phyloP scores from a whole-genome alignment of 192 early-diverging fungal species.

The Thoreauomyces humboldtii region DNA sequence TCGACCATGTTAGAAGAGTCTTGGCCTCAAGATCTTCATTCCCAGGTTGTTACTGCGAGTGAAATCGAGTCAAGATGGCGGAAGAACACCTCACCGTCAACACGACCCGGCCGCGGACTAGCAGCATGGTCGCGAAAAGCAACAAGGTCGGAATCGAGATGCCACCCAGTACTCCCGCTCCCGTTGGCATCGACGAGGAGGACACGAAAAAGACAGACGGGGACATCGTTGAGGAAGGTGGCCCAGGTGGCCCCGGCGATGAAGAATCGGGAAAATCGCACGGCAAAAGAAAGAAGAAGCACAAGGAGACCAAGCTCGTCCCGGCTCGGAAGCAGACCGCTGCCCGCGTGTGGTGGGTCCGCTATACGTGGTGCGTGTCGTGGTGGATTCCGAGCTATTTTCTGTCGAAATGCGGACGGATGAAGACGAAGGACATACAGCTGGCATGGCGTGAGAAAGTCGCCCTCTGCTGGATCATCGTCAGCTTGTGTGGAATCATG shows the following conservation, averaged over 20 bases:
- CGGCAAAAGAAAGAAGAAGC: conserved; percentile 15
- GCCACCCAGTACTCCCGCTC: neutral
- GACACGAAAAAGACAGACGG: neutral
- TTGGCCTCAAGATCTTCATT: too few relatives aligned
- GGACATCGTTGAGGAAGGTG: neutral
- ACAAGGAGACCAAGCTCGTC: neutral
- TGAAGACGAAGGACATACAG: conserved; percentile 69
- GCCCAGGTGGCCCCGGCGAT: neutral
- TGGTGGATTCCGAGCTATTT: conserved; percentile 81
- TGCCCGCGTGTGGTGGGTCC: conserved; percentile 72
- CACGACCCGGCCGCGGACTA: neutral
- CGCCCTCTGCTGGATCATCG: conserved; percentile 83
- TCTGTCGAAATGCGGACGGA: conserved; percentile 69
- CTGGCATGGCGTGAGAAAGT: conserved; percentile 98
- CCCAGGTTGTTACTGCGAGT: too few relatives aligned
- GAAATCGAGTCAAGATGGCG: too few relatives aligned
- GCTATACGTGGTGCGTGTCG: conserved; percentile 73
- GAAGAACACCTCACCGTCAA: neutral
- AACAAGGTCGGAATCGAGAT: conserved; percentile 19
- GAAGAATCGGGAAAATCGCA: neutral
- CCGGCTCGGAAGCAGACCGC: conserved; percentile 48
- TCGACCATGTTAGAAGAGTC: too few relatives aligned
- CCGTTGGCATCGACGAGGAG: neutral
- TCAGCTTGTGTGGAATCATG: conserved; percentile 72
- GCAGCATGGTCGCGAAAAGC: neutral